phyloP scores from a whole-genome alignment of 352 stramenopile species.

The Blastocystis hominis region DNA sequence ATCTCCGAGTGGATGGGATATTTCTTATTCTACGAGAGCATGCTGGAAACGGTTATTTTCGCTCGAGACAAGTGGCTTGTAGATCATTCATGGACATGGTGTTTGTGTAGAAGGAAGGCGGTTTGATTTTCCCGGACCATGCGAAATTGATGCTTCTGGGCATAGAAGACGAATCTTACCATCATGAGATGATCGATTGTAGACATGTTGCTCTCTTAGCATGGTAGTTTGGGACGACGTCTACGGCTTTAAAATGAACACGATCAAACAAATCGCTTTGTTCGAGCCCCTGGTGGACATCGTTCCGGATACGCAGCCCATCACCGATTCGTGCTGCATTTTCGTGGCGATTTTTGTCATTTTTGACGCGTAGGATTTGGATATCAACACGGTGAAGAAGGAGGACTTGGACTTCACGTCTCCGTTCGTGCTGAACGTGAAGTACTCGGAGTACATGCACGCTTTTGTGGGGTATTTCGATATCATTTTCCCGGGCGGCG shows the following conservation, averaged over 20 bases:
- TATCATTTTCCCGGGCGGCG: slow-evolving; percentile 88
- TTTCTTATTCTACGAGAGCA: slow-evolving; percentile 90
- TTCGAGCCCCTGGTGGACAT: slow-evolving; percentile 91
- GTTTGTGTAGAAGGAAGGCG: slow-evolving; percentile 65
- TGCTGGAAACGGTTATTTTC: slow-evolving; percentile 89
- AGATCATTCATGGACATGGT: not conserved
- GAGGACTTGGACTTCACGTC: slow-evolving; percentile 84
- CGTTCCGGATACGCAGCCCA: slow-evolving; percentile 78
- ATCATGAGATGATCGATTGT: slow-evolving; percentile 81
- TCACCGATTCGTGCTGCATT: slow-evolving; percentile 77
- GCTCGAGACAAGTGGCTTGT: slow-evolving; percentile 86
- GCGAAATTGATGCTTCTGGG: slow-evolving; percentile 84
- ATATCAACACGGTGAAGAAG: slow-evolving; percentile 80
- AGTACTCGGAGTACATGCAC: slow-evolving; percentile 86
- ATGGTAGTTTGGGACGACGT: slow-evolving; percentile 88
- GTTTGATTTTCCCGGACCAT: slow-evolving; percentile 88
- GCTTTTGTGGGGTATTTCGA: slow-evolving; percentile 93
- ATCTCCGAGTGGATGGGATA: slow-evolving; percentile 98
- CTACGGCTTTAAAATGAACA: slow-evolving; percentile 97
- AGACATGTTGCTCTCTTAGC: slow-evolving; percentile 55
- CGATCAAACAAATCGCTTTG: slow-evolving; percentile 88
- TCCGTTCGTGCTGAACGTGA: slow-evolving; percentile 77
- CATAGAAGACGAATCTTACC: slow-evolving; percentile 88
- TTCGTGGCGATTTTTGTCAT: slow-evolving; percentile 62
- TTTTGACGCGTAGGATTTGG: slow-evolving; percentile 68